Percentiles rank a stretch among this genome's conserved stretches.
phyloP scores from a whole-genome alignment of 2,329 filamentous ascomycete species.

The Alternaria gaisen region DNA sequence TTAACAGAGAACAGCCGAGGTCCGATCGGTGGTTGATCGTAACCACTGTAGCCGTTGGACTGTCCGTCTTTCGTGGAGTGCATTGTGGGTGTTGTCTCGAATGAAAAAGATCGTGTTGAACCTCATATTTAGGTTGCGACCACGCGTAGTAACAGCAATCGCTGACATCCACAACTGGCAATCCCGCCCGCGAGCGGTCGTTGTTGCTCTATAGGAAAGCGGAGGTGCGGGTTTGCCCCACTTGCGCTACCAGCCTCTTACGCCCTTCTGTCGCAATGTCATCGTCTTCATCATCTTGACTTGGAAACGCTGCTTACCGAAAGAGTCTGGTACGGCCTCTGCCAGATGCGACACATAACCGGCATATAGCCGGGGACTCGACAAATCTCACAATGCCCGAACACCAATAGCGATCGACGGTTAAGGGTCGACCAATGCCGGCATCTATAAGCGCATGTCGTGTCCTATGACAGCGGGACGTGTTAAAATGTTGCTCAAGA shows the following conservation, averaged over 20 bases:
- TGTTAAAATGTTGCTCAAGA: too few species aligned
- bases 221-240: neutral
- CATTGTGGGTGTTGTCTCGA: neutral
- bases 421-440: neutral
- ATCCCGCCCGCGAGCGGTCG: neutral
- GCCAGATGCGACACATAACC: neutral
- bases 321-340: neutral
- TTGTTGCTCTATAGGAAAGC: neutral
- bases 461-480: too few species aligned
- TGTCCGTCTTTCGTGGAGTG: neutral
- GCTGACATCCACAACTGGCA: neutral
- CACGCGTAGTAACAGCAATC: neutral
- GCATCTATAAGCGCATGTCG: too few species aligned
- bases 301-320: neutral
- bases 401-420: neutral
- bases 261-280: neutral
- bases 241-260: neutral
- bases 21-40: slow-evolving; percentile 20
- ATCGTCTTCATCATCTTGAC: neutral
- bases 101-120: neutral
- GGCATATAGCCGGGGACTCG: neutral
- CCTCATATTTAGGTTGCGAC: neutral
- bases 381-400: neutral
- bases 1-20: slow-evolving; percentile 41
- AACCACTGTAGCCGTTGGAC: neutral